A percentile compares a stretch with the other conserved stretches of the same genome.
These are phyloP conservation scores for Entomortierella lignicola DNA, from an alignment of 192 early-diverging fungal species.

Conservation along the genomic window DNA sequence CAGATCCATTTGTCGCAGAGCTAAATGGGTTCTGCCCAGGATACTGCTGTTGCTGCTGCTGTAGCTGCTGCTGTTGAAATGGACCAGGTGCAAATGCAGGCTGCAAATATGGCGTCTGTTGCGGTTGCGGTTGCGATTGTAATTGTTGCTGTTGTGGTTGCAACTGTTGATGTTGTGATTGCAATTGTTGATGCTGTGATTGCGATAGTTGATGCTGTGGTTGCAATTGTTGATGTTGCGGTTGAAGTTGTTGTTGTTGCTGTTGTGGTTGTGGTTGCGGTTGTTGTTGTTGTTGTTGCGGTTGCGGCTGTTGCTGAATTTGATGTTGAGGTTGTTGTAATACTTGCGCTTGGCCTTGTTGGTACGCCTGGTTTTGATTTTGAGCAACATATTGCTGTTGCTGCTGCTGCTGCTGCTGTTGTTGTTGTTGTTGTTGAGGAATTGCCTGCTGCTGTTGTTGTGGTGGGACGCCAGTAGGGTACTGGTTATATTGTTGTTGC, in stretches of 20 bases:
- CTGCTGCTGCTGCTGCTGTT: conserved; percentile 11
- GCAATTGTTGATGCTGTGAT: conserved; percentile 4
- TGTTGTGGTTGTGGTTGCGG: neutral
- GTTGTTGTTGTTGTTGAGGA: conserved; percentile 5
- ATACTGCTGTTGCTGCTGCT: conserved; percentile 8
- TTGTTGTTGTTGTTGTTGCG: conserved; percentile 9
- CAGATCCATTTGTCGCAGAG: neutral
- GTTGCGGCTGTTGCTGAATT: conserved; percentile 11
- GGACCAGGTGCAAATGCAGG: conserved; percentile 16
- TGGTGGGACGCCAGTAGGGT: neutral
- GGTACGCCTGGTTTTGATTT: neutral
- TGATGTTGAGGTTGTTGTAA: conserved; percentile 11
- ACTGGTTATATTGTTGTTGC: conserved; percentile 4
- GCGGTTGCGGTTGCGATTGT: conserved; percentile 15
- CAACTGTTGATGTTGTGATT: conserved; percentile 1
- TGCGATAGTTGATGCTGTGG: conserved; percentile 9
- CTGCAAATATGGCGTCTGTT: conserved; percentile 19
- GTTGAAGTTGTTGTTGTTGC: conserved; percentile 5
- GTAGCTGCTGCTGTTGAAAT: conserved; percentile 8
- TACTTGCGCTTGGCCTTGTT: neutral
- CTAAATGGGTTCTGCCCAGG: conserved; percentile 2
- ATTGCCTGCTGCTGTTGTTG: too few species aligned
- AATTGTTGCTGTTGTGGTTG: conserved; percentile 9
- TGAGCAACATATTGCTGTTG: neutral
- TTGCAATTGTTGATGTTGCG: neutral